These are phyloP conservation scores for Rhodotorula graminis DNA, from an alignment of 768 basidiomycete species.

Conservation along the genomic window DNA sequence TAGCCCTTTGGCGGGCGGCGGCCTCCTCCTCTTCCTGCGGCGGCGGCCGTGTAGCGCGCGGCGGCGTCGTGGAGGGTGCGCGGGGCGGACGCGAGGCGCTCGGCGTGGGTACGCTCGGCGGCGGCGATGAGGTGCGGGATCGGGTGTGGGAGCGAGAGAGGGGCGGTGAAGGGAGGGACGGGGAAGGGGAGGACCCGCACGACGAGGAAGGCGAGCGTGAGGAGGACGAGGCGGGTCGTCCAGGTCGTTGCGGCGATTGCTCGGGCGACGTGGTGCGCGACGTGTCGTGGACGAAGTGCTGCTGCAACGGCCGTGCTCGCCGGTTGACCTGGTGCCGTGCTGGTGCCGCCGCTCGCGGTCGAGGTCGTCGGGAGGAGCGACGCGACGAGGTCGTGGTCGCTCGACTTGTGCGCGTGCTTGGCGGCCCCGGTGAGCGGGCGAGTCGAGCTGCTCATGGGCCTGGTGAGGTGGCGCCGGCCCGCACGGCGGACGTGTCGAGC, in stretches of 20 bases:
- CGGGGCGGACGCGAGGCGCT: neutral
- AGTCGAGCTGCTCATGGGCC: neutral
- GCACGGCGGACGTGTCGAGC: neutral
- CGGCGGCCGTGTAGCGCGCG: neutral
- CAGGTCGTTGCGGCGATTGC: neutral
- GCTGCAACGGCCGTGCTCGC: too few species aligned
- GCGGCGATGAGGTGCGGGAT: neutral
- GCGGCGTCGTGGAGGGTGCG: neutral
- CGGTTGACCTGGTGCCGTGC: too few species aligned
- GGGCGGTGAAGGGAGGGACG: neutral
- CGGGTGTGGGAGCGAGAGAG: neutral
- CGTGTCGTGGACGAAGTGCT: neutral
- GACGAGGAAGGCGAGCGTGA: neutral
- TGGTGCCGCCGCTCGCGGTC: neutral
- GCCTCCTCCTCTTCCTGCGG: constrained; percentile 7
- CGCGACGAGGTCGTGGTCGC: neutral
- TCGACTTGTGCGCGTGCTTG: neutral
- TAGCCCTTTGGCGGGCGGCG: constrained; percentile 8
- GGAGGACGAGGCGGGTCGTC: constrained; percentile 9
- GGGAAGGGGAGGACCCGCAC: neutral
- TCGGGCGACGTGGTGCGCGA: neutral
- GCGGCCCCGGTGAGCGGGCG: neutral
- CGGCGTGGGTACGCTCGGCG: neutral
- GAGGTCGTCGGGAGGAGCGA: neutral
- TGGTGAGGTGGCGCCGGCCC: too few species aligned